Evolutionary conservation across 148 eudicot genomes (phyloP), one percentile per base, ranked within the genome.

Genomic region (Cornus suecica): DNA sequence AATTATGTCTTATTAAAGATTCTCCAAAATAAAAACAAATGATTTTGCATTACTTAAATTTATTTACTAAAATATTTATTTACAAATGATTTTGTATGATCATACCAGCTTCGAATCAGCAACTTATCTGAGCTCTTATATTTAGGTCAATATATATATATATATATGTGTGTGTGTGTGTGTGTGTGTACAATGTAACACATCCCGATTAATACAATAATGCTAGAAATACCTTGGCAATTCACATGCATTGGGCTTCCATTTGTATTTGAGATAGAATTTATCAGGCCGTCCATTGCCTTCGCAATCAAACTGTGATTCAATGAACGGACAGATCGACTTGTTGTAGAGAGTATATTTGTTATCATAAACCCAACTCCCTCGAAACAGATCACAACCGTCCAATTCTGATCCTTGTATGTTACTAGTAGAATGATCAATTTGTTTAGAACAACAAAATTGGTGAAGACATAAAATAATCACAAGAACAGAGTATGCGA

Each of bases 321-420:
- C 66, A 6, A 87, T 54, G 65, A 76, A 84, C 2, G 82, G 80
- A 69, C 90, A 87, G 34, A 73, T 65, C 27, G 67, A 26, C 13
- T 72, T 45, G 32, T 81, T 69, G 30, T 84, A 80, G 10, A 84
- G 80, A 28, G 73, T 76, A 75, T 76, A 82, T 0, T 76, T 29
- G 27, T 80, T 77, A 67, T 81, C 79, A 42, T 65, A 65, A 14
- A 77, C 84, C 91, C 91, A 88, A 51, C 72, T 83, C 27, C 89
- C 91, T 63, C 72, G n/a, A 71, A 79, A 88, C 23, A 87, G 41
- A 48, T 88, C 75, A 32, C 92, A 88, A 27, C 73, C 73, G 16
- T 23, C 27, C 27, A 42, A 51, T 52, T 30, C 1, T 70, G 37
- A 30, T 51, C 13, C 3, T 54, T 23, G 52, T 30, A 23, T 18